phyloP scores from a whole-genome alignment of 2,329 filamentous ascomycete species.

The Emydomyces testavorans region DNA sequence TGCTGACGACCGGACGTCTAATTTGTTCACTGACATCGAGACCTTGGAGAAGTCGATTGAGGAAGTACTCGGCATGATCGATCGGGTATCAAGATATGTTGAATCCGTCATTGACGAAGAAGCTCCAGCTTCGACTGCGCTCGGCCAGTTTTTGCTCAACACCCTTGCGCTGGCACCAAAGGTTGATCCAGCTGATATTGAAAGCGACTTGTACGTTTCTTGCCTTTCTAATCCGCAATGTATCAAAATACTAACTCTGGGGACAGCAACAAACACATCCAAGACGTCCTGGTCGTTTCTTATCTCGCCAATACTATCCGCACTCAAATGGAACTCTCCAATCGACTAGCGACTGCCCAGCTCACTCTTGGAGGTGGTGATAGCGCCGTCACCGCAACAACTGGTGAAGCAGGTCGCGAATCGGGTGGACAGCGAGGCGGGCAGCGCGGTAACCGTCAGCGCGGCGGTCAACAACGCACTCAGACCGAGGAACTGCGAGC shows the following conservation, averaged over 20 bases:
- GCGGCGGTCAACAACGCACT: constrained; percentile 29
- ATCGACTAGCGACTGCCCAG: constrained; percentile 75
- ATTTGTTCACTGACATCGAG: constrained; percentile 79
- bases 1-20: constrained; percentile 58
- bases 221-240: background rate
- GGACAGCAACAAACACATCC: constrained; percentile 87
- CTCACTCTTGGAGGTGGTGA: constrained; percentile 48
- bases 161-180: constrained; percentile 87
- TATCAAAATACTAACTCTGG: constrained; percentile 25
- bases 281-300: constrained; percentile 95
- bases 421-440: constrained; percentile 28
- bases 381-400: constrained; percentile 22
- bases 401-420: constrained; percentile 19
- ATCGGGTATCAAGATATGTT: constrained; percentile 84
- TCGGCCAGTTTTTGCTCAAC: constrained; percentile 93
- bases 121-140: constrained; percentile 73
- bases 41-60: constrained; percentile 73
- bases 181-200: constrained; percentile 79
- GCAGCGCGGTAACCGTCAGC: constrained; percentile 36
- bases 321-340: constrained; percentile 96
- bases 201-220: constrained; percentile 69
- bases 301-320: constrained; percentile 98
- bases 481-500: constrained; percentile 33
- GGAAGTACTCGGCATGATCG: constrained; percentile 78
- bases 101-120: constrained; percentile 82